A percentile compares a stretch with the other conserved stretches of the same genome.
Conservation (phyloP, 2,329 filamentous ascomycete species). For the Plectosphaerella sp. region DNA sequence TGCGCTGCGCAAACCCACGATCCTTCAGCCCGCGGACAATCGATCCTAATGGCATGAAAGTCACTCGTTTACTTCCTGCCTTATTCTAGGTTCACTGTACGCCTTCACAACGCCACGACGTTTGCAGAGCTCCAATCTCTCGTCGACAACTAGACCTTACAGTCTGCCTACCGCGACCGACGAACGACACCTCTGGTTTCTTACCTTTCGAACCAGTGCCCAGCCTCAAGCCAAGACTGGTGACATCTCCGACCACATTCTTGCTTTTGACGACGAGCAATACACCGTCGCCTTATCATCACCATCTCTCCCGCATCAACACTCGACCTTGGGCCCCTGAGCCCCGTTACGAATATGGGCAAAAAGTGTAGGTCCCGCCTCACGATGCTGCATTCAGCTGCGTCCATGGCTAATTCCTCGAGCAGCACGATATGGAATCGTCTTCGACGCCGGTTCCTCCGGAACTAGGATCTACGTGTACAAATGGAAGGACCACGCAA, state of each 20-base stretch:
- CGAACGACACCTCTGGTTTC: no score
- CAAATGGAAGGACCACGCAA: slow-evolving; percentile 77
- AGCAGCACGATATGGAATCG: slow-evolving; percentile 76
- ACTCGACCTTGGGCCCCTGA: no score
- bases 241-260: background rate
- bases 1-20: background rate
- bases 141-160: no score
- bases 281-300: no score
- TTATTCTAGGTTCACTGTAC: no score
- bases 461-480: slow-evolving; percentile 94
- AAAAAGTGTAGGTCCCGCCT: background rate
- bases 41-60: background rate
- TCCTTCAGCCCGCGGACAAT: background rate
- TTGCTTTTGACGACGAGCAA: no score
- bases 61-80: background rate
- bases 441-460: slow-evolving; percentile 96
- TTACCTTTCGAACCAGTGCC: no score
- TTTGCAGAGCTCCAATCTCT: no score
- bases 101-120: no score
- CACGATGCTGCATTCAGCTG: no score
- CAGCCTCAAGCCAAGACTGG: background rate
- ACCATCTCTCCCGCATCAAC: no score
- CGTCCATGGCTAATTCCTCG: background rate
- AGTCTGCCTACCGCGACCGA: no score
- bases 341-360: background rate